Conservation (phyloP, 305 asterid species). For the Solanum hybrid region DNA sequence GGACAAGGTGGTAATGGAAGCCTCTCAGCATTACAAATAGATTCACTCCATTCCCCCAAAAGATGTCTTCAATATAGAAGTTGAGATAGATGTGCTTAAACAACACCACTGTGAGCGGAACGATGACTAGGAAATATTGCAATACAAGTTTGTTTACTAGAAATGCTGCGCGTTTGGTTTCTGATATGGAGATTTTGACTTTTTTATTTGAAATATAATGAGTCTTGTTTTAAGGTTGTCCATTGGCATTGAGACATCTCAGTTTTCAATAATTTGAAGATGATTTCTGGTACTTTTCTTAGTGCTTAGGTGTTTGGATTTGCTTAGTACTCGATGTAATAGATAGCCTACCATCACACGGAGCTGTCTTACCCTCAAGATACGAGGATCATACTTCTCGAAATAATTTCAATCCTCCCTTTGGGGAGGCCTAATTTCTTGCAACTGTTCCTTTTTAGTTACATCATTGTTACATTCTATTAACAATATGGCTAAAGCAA, state of each 20-base stretch:
- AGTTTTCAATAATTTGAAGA: background rate
- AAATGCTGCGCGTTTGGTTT: background rate
- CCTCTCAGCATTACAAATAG: constrained; percentile 59
- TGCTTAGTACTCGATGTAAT: background rate
- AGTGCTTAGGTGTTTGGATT: background rate
- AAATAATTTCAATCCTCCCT: background rate
- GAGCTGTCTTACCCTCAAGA: background rate
- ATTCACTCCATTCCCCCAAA: background rate
- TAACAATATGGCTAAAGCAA: background rate
- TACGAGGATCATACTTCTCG: background rate
- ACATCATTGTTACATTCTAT: background rate
- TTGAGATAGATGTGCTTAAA: background rate
- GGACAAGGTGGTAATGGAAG: constrained; percentile 73
- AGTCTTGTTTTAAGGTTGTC: background rate
- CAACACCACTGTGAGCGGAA: background rate
- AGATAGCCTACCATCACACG: background rate
- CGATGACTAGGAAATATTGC: background rate
- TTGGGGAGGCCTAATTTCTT: background rate
- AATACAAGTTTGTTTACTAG: background rate
- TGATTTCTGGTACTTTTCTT: background rate
- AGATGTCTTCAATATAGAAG: background rate
- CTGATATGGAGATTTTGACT: background rate
- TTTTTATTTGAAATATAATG: background rate
- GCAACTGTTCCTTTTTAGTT: background rate
- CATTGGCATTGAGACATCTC: background rate